Evolutionary conservation across 495 filamentous ascomycete genomes (phyloP).

Genomic region (Paragyromitra xinjiangensis): DNA sequence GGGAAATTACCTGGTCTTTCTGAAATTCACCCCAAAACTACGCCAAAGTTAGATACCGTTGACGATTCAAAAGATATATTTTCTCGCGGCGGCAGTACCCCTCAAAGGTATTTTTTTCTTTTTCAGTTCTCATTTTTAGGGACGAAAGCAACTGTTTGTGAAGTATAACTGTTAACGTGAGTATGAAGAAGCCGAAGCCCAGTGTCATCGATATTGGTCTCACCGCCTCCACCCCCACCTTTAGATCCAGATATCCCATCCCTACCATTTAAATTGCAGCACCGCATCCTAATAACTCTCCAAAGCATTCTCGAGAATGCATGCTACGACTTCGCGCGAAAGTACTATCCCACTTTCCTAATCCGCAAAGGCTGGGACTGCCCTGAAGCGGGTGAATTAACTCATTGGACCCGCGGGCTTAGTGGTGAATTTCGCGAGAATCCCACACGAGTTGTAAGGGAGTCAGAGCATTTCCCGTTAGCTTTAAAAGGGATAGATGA

Average conservation of each 20-base stretch:
- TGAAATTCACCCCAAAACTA: conserved; percentile 1
- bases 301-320: conserved; percentile 41
- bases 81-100: conserved; percentile 41
- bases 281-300: conserved; percentile 46
- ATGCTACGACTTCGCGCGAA: conserved; percentile 43
- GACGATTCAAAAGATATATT: conserved; percentile 37
- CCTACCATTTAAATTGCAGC: conserved; percentile 42
- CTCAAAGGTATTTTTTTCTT: conserved; percentile 24
- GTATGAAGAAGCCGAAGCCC: conserved; percentile 31
- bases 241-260: conserved; percentile 43
- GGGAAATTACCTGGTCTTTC: conserved; percentile 8
- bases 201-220: conserved; percentile 30
- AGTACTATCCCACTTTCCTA: conserved; percentile 44
- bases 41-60: conserved; percentile 2
- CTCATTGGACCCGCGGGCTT: conserved; percentile 47
- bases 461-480: conserved; percentile 27
- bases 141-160: neutral
- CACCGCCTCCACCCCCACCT: neutral
- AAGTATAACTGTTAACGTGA: conserved; percentile 2
- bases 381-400: conserved; percentile 50
- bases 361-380: conserved; percentile 47
- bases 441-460: conserved; percentile 34
- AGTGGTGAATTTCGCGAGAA: conserved; percentile 35
- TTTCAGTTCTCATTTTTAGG: neutral
- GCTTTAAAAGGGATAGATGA: conserved; percentile 43